These are phyloP conservation scores for Skeletonema marinoi DNA, from an alignment of 108 stramenopile species.

Conservation along the genomic window DNA sequence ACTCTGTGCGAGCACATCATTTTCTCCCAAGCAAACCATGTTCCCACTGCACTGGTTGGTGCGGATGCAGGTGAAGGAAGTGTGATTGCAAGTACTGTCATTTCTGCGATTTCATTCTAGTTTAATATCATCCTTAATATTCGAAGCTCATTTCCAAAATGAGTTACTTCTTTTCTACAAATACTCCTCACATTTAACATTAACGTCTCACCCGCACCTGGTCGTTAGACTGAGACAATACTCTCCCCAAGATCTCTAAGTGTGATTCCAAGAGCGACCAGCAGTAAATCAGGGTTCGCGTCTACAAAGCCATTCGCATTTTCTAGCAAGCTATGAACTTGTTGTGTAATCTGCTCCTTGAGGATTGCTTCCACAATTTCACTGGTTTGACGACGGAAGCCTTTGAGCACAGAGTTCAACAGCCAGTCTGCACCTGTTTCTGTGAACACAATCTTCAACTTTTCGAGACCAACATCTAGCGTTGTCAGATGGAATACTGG, in stretches of 20 bases:
- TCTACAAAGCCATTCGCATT: constrained; percentile 74
- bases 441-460: constrained; percentile 64
- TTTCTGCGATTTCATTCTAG: background rate
- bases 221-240: constrained; percentile 48
- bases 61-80: background rate
- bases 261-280: constrained; percentile 70
- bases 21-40: constrained; percentile 15
- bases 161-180: too few relatives aligned
- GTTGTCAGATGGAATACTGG: constrained; percentile 68
- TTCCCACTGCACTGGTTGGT: constrained; percentile 9
- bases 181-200: too few relatives aligned
- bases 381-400: constrained; percentile 72
- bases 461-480: constrained; percentile 69
- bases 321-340: constrained; percentile 61
- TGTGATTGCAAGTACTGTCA: background rate
- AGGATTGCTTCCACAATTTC: constrained; percentile 69
- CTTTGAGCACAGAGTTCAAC: constrained; percentile 73
- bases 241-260: constrained; percentile 83
- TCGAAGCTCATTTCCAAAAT: too few relatives aligned
- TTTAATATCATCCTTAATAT: background rate
- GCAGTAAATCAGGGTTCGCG: constrained; percentile 69
- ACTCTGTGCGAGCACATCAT: constrained; percentile 37
- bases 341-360: constrained; percentile 69
- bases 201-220: too few relatives aligned
- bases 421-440: constrained; percentile 89